These are phyloP conservation scores for Fraxinus paxiana DNA, from an alignment of 305 asterid genomes.

Conservation along the genomic window DNA sequence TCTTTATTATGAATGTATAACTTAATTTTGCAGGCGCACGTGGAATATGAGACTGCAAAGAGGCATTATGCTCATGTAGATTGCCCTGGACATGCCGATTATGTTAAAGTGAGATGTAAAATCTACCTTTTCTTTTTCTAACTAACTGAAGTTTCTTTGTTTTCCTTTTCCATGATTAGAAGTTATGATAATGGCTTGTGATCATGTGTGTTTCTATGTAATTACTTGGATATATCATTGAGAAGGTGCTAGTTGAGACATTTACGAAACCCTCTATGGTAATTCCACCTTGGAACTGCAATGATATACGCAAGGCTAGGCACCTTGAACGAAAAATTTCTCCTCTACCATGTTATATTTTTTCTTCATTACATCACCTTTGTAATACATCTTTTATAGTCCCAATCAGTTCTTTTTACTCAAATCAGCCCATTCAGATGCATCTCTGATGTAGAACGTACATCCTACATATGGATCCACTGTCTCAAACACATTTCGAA, in stretches of 20 bases:
- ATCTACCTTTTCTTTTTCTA: not conserved
- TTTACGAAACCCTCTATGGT: not conserved
- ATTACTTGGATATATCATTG: constrained; percentile 2
- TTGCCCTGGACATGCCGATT: constrained; percentile 97
- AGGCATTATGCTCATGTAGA: constrained; percentile 97
- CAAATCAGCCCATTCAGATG: not conserved
- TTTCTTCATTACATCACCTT: not conserved
- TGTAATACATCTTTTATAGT: not conserved
- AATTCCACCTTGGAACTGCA: not conserved
- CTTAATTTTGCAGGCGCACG: constrained; percentile 72
- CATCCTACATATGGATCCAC: not conserved
- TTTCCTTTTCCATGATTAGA: not conserved
- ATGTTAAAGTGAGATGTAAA: constrained; percentile 66
- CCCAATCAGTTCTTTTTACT: not conserved
- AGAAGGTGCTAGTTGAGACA: not conserved
- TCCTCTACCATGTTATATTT: not conserved
- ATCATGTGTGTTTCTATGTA: not conserved
- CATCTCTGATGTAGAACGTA: not conserved
- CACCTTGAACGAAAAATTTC: not conserved
- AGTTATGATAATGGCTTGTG: not conserved
- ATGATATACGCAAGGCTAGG: not conserved
- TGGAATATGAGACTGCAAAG: constrained; percentile 81
- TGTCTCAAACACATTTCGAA: not conserved
- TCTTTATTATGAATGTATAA: constrained; percentile 12
- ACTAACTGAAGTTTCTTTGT: not conserved